Conservation (phyloP, 1,139 yeast genomes). For the Saccharomyces hybrid region DNA sequence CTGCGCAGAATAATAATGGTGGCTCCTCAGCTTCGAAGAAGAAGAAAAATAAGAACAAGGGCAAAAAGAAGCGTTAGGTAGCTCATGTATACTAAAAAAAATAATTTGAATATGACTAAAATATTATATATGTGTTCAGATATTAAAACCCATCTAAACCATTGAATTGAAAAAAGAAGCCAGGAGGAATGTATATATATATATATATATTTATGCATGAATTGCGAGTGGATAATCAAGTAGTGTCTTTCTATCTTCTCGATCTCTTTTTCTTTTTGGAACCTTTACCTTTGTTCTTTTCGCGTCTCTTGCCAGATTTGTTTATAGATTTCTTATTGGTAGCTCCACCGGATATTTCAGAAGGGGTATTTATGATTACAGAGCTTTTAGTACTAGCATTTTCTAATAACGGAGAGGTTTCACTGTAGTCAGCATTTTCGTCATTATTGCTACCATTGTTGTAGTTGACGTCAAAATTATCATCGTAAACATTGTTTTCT, state of each 20-base stretch:
- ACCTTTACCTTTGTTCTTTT: slow-evolving; percentile 9
- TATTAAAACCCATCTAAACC: neutral
- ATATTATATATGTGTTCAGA: slow-evolving; percentile 5
- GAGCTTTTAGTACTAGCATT: neutral
- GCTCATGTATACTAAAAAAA: slow-evolving; percentile 1
- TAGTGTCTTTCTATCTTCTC: slow-evolving; percentile 13
- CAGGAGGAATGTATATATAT: neutral
- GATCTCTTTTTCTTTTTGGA: slow-evolving; percentile 23
- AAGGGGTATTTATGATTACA: slow-evolving; percentile 1
- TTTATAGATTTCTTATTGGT: neutral
- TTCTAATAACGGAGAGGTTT: neutral
- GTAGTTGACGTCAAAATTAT: slow-evolving; percentile 1
- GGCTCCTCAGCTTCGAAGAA: slow-evolving; percentile 6
- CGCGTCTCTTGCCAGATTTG: neutral
- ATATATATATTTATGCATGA: neutral
- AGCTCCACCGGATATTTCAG: neutral
- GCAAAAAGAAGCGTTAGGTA: slow-evolving; percentile 20
- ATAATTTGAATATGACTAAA: neutral
- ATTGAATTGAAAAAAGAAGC: neutral
- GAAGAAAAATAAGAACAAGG: slow-evolving; percentile 18
- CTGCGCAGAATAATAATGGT: slow-evolving; percentile 1
- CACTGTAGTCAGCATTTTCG: slow-evolving; percentile 3
- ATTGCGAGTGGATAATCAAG: neutral
- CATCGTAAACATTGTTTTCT: slow-evolving; percentile 11
- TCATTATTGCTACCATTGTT: slow-evolving; percentile 4